Evolutionary conservation across 2,329 filamentous ascomycete genomes (phyloP).

Genomic region (Pseudopithomyces maydicus): DNA sequence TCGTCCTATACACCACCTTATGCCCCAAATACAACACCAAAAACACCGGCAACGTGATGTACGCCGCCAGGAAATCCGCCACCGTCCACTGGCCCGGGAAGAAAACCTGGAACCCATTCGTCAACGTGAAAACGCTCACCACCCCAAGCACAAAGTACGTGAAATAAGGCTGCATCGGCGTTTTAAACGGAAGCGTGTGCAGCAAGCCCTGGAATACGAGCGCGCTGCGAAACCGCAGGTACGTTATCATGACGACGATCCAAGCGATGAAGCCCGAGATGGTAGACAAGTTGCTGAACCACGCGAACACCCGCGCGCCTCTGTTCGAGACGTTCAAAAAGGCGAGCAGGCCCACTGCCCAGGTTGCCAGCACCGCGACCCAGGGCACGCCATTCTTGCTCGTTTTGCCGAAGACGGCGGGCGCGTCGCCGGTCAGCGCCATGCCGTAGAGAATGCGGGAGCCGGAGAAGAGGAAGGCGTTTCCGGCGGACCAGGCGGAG

Average conservation of each 20-base stretch:
- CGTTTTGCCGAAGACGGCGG: conserved; percentile 55
- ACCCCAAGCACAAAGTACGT: conserved; percentile 64
- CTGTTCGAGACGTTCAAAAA: conserved; percentile 57
- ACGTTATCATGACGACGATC: conserved; percentile 62
- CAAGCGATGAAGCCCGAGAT: conserved; percentile 61
- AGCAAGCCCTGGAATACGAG: conserved; percentile 59
- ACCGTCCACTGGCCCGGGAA: conserved; percentile 48
- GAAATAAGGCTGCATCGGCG: conserved; percentile 55
- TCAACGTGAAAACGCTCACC: conserved; percentile 45
- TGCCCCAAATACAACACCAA: conserved; percentile 41
- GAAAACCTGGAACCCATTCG: conserved; percentile 60
- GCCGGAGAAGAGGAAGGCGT: conserved; percentile 66
- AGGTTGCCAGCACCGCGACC: conserved; percentile 44
- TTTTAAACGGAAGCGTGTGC: conserved; percentile 58
- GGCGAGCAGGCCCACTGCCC: conserved; percentile 51
- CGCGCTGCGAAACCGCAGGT: conserved; percentile 61
- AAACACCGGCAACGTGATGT: conserved; percentile 51
- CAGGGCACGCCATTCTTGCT: conserved; percentile 51
- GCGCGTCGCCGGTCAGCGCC: conserved; percentile 57
- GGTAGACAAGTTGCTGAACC: conserved; percentile 74
- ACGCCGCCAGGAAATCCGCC: conserved; percentile 58
- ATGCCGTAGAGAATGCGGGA: conserved; percentile 58
- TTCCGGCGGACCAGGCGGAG: conserved; percentile 72
- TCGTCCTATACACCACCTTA: conserved; percentile 37
- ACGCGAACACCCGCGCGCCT: conserved; percentile 61